Evolutionary conservation across 2,329 filamentous ascomycete species (phyloP), one percentile per base, ranked within the genome.

Genomic region (Fusarium subtropicale): DNA sequence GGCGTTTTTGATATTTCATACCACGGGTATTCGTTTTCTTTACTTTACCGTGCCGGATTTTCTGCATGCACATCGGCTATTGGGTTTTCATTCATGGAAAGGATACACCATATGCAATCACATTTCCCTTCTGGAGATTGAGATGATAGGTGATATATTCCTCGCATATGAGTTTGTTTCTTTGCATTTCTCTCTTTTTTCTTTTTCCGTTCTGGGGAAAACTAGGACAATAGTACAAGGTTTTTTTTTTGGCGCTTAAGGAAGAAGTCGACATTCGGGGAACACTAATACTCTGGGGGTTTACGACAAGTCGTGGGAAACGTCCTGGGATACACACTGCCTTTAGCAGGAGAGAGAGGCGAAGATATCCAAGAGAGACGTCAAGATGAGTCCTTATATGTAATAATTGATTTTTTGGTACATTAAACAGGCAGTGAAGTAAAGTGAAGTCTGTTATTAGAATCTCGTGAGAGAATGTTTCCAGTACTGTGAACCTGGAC

Each of bases 81-180:
- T 61, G 47, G 48, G 53, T 63, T 68, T 46, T 58, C 42, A 56
- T 57, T 47, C 39, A 52, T 20, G 53, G 26, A 56, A 54, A 54
- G 55, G 66, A 66, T 63, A 68, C 33, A 48, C 44, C 48, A 30
- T 36, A 48, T 41, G 48, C 24, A 52, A 36, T 44, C 54, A 44
- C 62, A 63, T 44, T 30, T 47, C 63, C 50, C 51, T 67, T 66
- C 56, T 63, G 56, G 63, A 62, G 64, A 67, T 55, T 33, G 45
- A 18, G 18, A 36, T 33, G 45, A 15, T 18, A 36, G 64, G 24
- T 16, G 38, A 68, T 59, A 15, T 64, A 55, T 26, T 39, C 39
- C n/a, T 30, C 22, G 10, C 20, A 52, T 45, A 55, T 36, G 52
- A 28, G 31, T 56, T 64, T 48, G 41, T 63, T 64, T 60, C 54